Evolutionary conservation across 805 yeast genomes (phyloP), one percentile per base, ranked within the genome.

Genomic region (Candida krabiensis): DNA sequence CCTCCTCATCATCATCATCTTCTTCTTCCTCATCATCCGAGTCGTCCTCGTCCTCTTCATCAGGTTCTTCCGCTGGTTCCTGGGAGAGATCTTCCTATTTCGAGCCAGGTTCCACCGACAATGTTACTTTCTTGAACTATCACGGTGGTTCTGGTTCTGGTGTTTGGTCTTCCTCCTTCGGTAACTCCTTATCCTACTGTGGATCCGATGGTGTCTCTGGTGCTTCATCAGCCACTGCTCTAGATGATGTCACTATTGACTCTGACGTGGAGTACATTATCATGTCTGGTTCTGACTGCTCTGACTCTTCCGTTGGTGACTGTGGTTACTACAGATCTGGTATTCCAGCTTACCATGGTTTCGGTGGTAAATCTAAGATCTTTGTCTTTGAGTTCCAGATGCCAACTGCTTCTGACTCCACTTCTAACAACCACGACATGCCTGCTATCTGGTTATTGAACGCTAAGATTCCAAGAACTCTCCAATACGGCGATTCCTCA

Each of bases 391-490:
- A 91, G 72, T 93, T 93, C 69, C 70, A 74, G 61, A 93, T 93
- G 99, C 99, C 99, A 49, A 60, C 76, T 43, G 64, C 71, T 36
- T 58, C 72, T 24, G 69, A 74, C 44, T 61, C 73, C 31, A 50
- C 70, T 35, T 57, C 71, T 23, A 62, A 57, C 56, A 89, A 90
- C 74, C 74, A 75, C 58, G 97, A 93, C 66, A 91, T 93, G 98
- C 99, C 99, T 51, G 98, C 99, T 46, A 77, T 90, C 55, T 90
- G 98, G 98, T 71, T 90, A 65, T 79, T 90, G 63, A 90, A 90
- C 65, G 96, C 96, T 46, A 86, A 86, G 73, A 83, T 90, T 60
- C 96, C 99, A 69, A 87, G 99, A 76, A 90, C 97, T 52, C 69
- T 82, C 58, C 98, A 93, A 71, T 93, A 93, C 69, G 97, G 97